Evolutionary conservation across 2,329 filamentous ascomycete species (phyloP), one percentile per base, ranked within the genome.

Genomic region (Talaromyces sp.): DNA sequence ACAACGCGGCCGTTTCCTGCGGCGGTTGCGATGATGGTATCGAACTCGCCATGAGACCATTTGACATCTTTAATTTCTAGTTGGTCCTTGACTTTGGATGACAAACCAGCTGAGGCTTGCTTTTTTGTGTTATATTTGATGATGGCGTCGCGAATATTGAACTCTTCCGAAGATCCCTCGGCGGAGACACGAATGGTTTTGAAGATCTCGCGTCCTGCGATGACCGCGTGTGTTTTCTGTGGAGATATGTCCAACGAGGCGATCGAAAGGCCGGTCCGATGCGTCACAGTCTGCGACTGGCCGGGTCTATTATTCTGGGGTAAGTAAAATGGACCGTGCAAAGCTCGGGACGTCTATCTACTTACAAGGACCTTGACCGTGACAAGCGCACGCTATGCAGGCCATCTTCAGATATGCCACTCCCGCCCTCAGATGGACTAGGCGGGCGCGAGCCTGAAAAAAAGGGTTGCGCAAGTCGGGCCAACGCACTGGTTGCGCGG

Each of bases 1-100:
- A 86, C 82, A 69, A 88, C 84, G 67, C 86, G 85, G 64, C 86
- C 86, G 73, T 86, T 87, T 57, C 82, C 82, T 26, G 84, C 86
- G 27, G 86, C 86, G 11, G 85, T 87, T 43, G 85, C 85, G 64
- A 88, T 84, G 66, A 82, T 82, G 62, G 82, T 81, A 66, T 81
- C 81, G 69, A 81, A 86, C 58, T 80, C 79, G 62, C 84, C 82
- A 73, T 86, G 85, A 56, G 86, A 87, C 86, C 86, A 88, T 64
- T 86, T 86, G 31, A 88, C 86, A 71, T 88, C 86, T 63, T 84
- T 84, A 64, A 86, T 84, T 58, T 84, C 83, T 64, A 87, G 77
- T 62, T 83, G 83, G 62, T 86, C 82, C 64, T 83, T 81, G 69
- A 84, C 78, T 49, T 82, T 78, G 55, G 79, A 75, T 49, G 78